Base-by-base conservation (phyloP, 177 flowering plant species). In the Vitis hybrid region DNA sequence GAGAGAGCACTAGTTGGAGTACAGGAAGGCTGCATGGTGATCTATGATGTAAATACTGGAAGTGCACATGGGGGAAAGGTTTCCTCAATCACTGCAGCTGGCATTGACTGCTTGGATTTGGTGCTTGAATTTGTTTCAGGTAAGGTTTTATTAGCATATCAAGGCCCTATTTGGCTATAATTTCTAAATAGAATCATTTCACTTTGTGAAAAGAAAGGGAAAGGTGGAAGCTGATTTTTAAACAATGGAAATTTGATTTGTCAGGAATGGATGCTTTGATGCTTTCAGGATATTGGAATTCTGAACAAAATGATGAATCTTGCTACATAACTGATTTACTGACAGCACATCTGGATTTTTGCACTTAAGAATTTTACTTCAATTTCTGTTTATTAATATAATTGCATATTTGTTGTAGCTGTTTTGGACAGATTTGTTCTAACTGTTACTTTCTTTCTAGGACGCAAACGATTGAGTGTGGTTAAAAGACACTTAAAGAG, bases 1-100 rank as follows among this genome's bases (percentile, higher is more conserved):
- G 93, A 91, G 80, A 89, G 92, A 82, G 96, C 98, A 69, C 72
- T 95, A 40, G 89, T 88, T 69, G 99, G 99, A 56, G 83, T 81
- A 18, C 77, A 74, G 61, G 89, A 82, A 65, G 83, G 77, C 27
- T 84, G 82, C 72, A 46, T 75, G 58, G 65, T 68, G 64, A 71
- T 65, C 51, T 91, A 88, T 80, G 88, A 81, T 27, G 76, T 93
- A 60, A 62, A 57, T 62, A 81, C 77, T 56, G 92, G 90, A 68
- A 71, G 68, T 65, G 69, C 70, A 56, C 76, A 75, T 75, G 94
- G 89, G 18, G 97, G 94, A 21, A 81, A 62, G 11, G 89, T 84
- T 70, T 87, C 97, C 21, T 60, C 91, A 30, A 24, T 69, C 65
- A 97, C 89, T 76, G 96, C 96, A 19, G 95, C 91, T 72, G 97